phyloP scores from a whole-genome alignment of 2,329 filamentous ascomycete species.

The Colletotrichum theobromicola region DNA sequence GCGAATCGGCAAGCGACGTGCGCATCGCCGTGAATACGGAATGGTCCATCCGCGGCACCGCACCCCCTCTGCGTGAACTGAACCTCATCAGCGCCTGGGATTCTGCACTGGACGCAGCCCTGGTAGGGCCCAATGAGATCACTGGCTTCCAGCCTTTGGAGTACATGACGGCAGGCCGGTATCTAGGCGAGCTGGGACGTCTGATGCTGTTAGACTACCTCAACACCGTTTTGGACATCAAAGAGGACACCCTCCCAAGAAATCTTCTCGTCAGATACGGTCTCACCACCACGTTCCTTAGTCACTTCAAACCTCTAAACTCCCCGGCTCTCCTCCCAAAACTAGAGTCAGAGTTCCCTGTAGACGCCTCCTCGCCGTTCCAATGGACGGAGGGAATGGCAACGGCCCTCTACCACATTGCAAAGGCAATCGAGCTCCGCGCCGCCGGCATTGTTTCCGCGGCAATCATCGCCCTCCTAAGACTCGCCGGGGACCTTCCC shows the following conservation, averaged over 20 bases:
- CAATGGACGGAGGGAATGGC: constrained; percentile 68
- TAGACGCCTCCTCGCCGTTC: constrained; percentile 47
- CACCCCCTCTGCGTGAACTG: constrained; percentile 67
- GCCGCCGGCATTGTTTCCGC: constrained; percentile 79
- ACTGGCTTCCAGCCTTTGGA: constrained; percentile 84
- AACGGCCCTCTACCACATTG: constrained; percentile 66
- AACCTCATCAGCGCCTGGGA: constrained; percentile 76
- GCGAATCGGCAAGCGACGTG: constrained; percentile 51
- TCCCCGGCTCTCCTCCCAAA: constrained; percentile 45
- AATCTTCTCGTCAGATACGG: constrained; percentile 64
- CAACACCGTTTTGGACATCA: constrained; percentile 44
- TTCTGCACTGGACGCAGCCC: constrained; percentile 64
- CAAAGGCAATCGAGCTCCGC: constrained; percentile 72
- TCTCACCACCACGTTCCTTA: constrained; percentile 75
- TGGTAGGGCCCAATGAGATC: constrained; percentile 70
- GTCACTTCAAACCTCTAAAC: constrained; percentile 58
- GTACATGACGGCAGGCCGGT: constrained; percentile 83
- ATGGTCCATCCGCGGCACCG: constrained; percentile 80
- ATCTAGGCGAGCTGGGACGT: constrained; percentile 77
- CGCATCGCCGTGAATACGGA: constrained; percentile 83
- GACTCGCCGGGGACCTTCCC: constrained; percentile 70
- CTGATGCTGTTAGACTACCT: constrained; percentile 73
- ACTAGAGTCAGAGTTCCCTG: constrained; percentile 60
- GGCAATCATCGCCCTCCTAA: constrained; percentile 72
- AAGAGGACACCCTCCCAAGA: constrained; percentile 54